Conservation (phyloP, 2,329 filamentous ascomycete genomes). For the Paecilomyces sp. region DNA sequence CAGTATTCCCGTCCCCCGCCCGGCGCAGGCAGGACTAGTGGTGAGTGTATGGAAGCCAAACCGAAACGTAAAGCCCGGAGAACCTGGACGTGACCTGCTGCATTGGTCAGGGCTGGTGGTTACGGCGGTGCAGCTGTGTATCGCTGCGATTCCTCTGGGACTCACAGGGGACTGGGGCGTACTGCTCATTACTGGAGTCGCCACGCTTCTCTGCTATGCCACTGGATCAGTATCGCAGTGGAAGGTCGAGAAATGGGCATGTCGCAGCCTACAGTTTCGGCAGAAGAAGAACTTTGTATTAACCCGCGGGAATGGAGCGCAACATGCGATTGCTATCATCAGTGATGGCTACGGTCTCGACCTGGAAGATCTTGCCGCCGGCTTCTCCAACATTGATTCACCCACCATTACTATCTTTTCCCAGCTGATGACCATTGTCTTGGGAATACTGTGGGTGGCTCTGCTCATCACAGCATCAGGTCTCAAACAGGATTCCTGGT, state of each 20-base stretch:
- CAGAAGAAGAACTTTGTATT: constrained; percentile 23
- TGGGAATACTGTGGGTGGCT: constrained; percentile 30
- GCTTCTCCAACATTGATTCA: constrained; percentile 6
- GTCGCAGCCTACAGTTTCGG: constrained; percentile 12
- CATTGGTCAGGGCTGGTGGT: constrained; percentile 16
- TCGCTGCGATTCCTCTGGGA: constrained; percentile 27
- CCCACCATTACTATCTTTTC: constrained; percentile 6
- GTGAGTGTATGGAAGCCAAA: constrained; percentile 17
- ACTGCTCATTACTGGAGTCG: constrained; percentile 32
- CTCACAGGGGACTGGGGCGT: constrained; percentile 32
- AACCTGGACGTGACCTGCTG: constrained; percentile 13
- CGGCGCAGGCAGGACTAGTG: constrained; percentile 15
- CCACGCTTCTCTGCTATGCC: constrained; percentile 26
- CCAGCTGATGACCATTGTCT: constrained; percentile 10
- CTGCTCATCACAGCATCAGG: constrained; percentile 34
- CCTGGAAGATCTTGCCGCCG: constrained; percentile 35
- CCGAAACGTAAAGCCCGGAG: neutral
- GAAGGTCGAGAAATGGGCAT: constrained; percentile 37
- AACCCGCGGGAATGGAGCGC: constrained; percentile 34
- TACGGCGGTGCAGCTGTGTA: constrained; percentile 19
- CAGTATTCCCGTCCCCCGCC: constrained; percentile 5
- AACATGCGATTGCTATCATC: constrained; percentile 33
- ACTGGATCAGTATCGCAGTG: constrained; percentile 29
- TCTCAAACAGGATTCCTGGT: constrained; percentile 30
- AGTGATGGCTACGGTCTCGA: constrained; percentile 26